These are phyloP conservation scores for Aspergillus sojae DNA, from an alignment of 2,329 filamentous ascomycete genomes.

Conservation along the genomic window DNA sequence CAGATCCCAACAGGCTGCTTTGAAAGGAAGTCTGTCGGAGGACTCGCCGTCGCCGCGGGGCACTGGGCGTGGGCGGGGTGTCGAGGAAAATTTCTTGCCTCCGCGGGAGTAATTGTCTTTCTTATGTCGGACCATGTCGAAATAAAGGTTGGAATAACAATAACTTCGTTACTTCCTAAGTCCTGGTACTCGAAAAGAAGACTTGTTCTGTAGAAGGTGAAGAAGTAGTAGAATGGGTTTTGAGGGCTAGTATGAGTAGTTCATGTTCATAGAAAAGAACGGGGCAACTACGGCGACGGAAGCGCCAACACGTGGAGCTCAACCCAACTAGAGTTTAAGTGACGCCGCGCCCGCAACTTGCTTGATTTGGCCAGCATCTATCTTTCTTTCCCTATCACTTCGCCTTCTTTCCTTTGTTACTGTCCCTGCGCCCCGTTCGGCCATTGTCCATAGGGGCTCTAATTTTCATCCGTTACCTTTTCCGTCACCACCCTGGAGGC, in stretches of 20 bases:
- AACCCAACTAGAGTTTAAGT: not conserved
- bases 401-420: not conserved
- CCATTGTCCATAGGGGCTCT: not conserved
- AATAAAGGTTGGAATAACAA: not conserved
- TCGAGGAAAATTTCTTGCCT: conserved; percentile 70
- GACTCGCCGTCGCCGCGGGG: conserved; percentile 49
- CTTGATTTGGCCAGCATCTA: not conserved
- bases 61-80: conserved; percentile 55
- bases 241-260: not conserved
- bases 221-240: not conserved
- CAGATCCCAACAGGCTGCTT: conserved; percentile 96
- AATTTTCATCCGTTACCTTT: conserved; percentile 8
- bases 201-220: not conserved
- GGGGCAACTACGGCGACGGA: not conserved
- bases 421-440: not conserved
- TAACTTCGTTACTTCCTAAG: not conserved
- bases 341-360: conserved; percentile 2
- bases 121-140: conserved; percentile 87
- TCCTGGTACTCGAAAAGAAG: not conserved
- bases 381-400: not conserved
- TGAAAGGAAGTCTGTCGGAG: conserved; percentile 61
- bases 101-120: conserved; percentile 77
- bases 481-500: conserved; percentile 73
- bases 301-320: conserved; percentile 1
- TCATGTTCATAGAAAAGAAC: not conserved